Conservation (phyloP, 495 filamentous ascomycete genomes). For the Neurospora tetraspora region DNA sequence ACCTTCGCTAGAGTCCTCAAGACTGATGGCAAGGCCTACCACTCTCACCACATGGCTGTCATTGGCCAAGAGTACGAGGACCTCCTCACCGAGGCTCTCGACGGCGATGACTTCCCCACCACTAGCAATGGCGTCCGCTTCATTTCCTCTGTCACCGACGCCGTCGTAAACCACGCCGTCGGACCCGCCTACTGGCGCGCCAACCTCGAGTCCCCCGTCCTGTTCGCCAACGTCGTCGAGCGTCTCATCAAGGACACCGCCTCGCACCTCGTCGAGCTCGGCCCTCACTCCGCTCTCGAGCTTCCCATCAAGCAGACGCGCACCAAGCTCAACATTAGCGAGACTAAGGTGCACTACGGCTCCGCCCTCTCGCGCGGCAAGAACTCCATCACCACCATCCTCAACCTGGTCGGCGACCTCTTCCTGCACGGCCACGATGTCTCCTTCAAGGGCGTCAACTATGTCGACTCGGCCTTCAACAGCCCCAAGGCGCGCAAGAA, state of each 20-base stretch:
- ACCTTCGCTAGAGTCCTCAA: constrained; percentile 38
- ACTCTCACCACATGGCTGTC: constrained; percentile 29
- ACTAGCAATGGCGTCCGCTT: constrained; percentile 20
- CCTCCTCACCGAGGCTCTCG: constrained; percentile 8
- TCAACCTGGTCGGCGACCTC: constrained; percentile 22
- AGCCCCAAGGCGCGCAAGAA: constrained; percentile 4
- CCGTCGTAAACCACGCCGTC: constrained; percentile 12
- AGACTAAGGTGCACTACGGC: constrained; percentile 13
- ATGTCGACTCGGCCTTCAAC: constrained; percentile 10
- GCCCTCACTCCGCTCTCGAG: constrained; percentile 47
- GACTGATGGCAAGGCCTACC: constrained; percentile 30
- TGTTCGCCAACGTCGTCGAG: constrained; percentile 30
- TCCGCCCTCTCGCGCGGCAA: constrained; percentile 18
- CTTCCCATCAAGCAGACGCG: constrained; percentile 40
- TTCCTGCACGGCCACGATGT: constrained; percentile 21
- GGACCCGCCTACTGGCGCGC: constrained; percentile 30
- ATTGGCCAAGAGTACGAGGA: constrained; percentile 29
- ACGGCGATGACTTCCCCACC: constrained; percentile 24
- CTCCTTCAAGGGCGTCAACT: constrained; percentile 10
- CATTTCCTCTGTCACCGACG: constrained; percentile 23
- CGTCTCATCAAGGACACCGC: constrained; percentile 3
- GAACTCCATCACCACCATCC: constrained; percentile 10
- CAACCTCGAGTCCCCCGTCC: constrained; percentile 37
- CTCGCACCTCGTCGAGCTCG: constrained; percentile 41
- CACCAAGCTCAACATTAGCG: constrained; percentile 7